Conservation (phyloP, 805 yeast species). For the Kodamaea jinghongensis region DNA sequence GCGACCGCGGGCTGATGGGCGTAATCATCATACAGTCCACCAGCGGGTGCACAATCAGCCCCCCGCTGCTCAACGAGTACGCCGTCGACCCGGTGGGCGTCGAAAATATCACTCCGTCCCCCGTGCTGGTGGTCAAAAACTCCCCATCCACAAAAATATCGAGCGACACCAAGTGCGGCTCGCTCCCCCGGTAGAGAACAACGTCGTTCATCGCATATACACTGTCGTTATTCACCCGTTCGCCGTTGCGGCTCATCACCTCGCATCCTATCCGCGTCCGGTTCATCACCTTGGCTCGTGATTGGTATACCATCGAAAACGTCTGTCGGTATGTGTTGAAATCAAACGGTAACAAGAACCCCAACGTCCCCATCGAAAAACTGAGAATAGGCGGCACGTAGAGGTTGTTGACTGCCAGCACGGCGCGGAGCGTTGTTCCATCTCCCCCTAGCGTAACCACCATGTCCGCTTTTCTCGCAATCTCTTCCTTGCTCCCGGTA, state of each 20-base stretch:
- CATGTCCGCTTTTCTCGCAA: slow-evolving; percentile 68
- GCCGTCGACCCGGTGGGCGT: slow-evolving; percentile 98
- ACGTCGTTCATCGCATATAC: slow-evolving; percentile 91
- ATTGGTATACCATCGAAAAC: slow-evolving; percentile 62
- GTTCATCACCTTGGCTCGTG: slow-evolving; percentile 69
- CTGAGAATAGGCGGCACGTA: slow-evolving; percentile 87
- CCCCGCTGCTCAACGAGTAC: slow-evolving; percentile 85
- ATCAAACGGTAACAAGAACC: slow-evolving; percentile 86
- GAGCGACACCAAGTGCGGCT: slow-evolving; percentile 79
- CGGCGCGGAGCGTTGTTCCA: slow-evolving; percentile 87
- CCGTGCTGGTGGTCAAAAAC: slow-evolving; percentile 83
- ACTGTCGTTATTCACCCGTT: slow-evolving; percentile 26
- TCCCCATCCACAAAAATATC: slow-evolving; percentile 85
- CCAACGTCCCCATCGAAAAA: slow-evolving; percentile 87
- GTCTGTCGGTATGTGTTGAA: slow-evolving; percentile 58
- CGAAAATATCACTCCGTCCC: slow-evolving; percentile 82
- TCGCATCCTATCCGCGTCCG: slow-evolving; percentile 80
- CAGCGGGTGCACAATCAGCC: slow-evolving; percentile 86
- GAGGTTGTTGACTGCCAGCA: slow-evolving; percentile 67
- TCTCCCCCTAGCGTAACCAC: slow-evolving; percentile 94
- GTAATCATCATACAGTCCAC: slow-evolving; percentile 81
- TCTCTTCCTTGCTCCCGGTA: slow-evolving; percentile 58
- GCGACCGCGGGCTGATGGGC: slow-evolving; percentile 88
- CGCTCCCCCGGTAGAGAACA: slow-evolving; percentile 80
- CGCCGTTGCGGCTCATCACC: slow-evolving; percentile 34